These are phyloP conservation scores for Onygenales sp. DNA, from an alignment of 2,329 filamentous ascomycete genomes.

Conservation along the genomic window DNA sequence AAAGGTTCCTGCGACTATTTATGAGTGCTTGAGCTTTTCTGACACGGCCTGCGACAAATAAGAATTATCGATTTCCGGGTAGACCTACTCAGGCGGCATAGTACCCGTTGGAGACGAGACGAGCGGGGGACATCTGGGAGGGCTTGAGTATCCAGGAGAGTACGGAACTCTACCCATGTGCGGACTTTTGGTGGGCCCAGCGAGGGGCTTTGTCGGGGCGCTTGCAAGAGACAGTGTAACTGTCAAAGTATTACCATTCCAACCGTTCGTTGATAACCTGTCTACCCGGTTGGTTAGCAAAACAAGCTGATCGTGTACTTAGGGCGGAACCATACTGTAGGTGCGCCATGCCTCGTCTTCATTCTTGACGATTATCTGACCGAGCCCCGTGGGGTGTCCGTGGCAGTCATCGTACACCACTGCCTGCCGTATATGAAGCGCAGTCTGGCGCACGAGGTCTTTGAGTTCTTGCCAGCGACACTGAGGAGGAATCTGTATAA, in stretches of 20 bases:
- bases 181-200: constrained; percentile 32
- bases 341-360: constrained; percentile 36
- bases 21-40: constrained; percentile 2
- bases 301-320: background rate
- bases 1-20: constrained; percentile 5
- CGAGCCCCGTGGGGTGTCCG: constrained; percentile 33
- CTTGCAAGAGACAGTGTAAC: constrained; percentile 32
- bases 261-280: constrained; percentile 31
- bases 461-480: constrained; percentile 38
- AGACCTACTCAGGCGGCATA: constrained; percentile 27
- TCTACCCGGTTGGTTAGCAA: constrained; percentile 18
- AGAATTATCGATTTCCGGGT: background rate
- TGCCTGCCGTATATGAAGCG: constrained; percentile 34
- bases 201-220: constrained; percentile 32
- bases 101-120: constrained; percentile 25
- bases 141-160: constrained; percentile 21
- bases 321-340: constrained; percentile 22
- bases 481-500: constrained; percentile 30
- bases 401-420: constrained; percentile 36
- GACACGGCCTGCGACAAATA: background rate
- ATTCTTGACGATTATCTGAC: constrained; percentile 37
- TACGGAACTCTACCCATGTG: constrained; percentile 19
- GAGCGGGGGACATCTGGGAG: constrained; percentile 20
- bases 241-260: constrained; percentile 34
- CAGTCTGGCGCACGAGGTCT: constrained; percentile 35